Evolutionary conservation across 441 rosid genomes (phyloP).

Genomic region (Dalechampia spathulata): DNA sequence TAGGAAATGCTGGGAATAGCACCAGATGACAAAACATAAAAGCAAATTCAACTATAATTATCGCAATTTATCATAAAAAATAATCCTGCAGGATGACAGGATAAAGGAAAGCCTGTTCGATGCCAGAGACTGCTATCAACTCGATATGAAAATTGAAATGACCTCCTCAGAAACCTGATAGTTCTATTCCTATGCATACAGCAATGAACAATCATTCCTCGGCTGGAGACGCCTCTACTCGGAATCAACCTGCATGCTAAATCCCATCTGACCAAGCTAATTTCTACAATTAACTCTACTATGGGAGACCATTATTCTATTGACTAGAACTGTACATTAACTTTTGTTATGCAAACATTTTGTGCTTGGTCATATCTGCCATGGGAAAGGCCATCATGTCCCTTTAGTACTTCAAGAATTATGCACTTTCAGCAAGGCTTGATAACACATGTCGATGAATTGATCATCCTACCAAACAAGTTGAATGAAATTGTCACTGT

Average conservation of each 20-base stretch:
- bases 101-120: too few species aligned
- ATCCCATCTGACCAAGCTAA: not conserved
- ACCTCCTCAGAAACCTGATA: not conserved
- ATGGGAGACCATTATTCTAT: conserved; percentile 9
- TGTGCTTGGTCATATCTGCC: conserved; percentile 14
- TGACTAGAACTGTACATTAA: conserved; percentile 26
- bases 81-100: too few species aligned
- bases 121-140: too few species aligned
- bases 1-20: too few species aligned
- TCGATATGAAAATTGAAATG: not conserved
- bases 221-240: too few species aligned
- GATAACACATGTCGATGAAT: conserved; percentile 52
- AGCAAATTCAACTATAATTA: too few species aligned
- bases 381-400: conserved; percentile 1
- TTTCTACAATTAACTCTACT: conserved; percentile 9
- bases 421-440: conserved; percentile 41
- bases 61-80: too few species aligned
- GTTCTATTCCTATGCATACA: conserved; percentile 6
- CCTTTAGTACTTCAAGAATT: conserved; percentile 27
- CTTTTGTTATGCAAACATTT: conserved; percentile 17
- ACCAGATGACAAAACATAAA: too few species aligned
- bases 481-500: not conserved
- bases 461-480: conserved; percentile 45
- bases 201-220: too few species aligned
- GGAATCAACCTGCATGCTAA: not conserved